phyloP scores from a whole-genome alignment of 139 green algal genomes.

The Coccomyxa sp. region DNA sequence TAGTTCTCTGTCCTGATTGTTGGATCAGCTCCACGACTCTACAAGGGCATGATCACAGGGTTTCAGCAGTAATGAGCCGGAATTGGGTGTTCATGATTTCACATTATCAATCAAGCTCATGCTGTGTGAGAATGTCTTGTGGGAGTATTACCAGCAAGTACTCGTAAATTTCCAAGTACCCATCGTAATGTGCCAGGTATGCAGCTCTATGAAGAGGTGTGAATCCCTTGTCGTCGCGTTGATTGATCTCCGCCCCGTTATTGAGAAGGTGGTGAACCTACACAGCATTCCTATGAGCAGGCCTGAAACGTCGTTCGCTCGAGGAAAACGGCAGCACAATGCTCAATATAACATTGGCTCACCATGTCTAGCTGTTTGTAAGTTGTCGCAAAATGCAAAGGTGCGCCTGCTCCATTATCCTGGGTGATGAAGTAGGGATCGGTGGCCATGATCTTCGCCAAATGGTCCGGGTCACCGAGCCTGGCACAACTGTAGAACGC shows the following conservation, averaged over 20 bases:
- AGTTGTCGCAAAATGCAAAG: conserved; percentile 88
- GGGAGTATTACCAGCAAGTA: conserved; percentile 71
- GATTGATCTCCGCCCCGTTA: conserved; percentile 80
- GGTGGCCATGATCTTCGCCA: conserved; percentile 75
- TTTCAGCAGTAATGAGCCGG: background rate
- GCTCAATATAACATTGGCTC: background rate
- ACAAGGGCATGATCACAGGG: background rate
- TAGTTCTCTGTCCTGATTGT: conserved; percentile 66
- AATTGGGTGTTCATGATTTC: background rate
- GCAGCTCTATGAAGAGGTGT: conserved; percentile 90
- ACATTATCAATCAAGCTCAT: no score
- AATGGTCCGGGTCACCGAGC: conserved; percentile 77
- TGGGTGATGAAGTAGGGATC: conserved; percentile 91
- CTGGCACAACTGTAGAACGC: conserved; percentile 76
- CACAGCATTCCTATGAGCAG: background rate
- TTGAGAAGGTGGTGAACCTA: conserved; percentile 90
- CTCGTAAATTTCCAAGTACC: conserved; percentile 94
- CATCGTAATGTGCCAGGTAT: conserved; percentile 83
- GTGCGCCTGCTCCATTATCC: conserved; percentile 87
- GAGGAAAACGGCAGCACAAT: background rate
- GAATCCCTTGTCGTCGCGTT: conserved; percentile 67
- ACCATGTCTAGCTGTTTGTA: conserved; percentile 95
- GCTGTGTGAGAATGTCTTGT: no score
- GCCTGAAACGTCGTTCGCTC: background rate
- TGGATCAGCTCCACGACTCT: conserved; percentile 85